phyloP scores from a whole-genome alignment of 148 eudicot species.

The Nyssa sinensis region DNA sequence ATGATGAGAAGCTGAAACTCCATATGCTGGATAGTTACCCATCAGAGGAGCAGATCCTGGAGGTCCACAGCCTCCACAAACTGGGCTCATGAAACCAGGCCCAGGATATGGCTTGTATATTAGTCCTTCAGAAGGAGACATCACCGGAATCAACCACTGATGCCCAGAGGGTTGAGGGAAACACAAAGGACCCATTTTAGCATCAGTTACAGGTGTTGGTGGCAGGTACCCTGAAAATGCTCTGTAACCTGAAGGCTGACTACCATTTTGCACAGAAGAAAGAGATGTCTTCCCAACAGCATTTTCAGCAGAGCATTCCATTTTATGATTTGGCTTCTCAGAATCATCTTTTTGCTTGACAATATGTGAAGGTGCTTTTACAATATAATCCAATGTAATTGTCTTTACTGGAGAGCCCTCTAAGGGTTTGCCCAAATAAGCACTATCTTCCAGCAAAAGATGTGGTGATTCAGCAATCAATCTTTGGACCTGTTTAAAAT shows the following conservation, averaged over 20 bases:
- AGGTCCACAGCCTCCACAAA: constrained; percentile 45
- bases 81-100: constrained; percentile 46
- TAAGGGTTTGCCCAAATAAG: constrained; percentile 44
- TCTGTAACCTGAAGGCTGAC: constrained; percentile 29
- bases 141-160: constrained; percentile 87
- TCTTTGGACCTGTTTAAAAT: constrained; percentile 70
- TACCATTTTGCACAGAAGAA: constrained; percentile 40
- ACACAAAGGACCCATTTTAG: constrained; percentile 42
- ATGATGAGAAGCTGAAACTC: constrained; percentile 35
- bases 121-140: constrained; percentile 94
- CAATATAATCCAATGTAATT: constrained; percentile 38
- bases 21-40: constrained; percentile 44
- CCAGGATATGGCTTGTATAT: constrained; percentile 88
- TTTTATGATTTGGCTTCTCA: constrained; percentile 36
- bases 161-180: constrained; percentile 60
- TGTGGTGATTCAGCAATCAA: constrained; percentile 81
- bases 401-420: constrained; percentile 47
- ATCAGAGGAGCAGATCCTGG: constrained; percentile 33
- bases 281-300: constrained; percentile 41
- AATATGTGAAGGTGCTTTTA: constrained; percentile 33
- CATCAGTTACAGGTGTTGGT: constrained; percentile 33
- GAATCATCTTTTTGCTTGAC: constrained; percentile 39
- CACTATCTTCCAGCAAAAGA: constrained; percentile 47
- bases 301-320: constrained; percentile 62
- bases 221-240: constrained; percentile 28